Conservation (phyloP, 495 filamentous ascomycete species). For the Xylaria sp. region DNA sequence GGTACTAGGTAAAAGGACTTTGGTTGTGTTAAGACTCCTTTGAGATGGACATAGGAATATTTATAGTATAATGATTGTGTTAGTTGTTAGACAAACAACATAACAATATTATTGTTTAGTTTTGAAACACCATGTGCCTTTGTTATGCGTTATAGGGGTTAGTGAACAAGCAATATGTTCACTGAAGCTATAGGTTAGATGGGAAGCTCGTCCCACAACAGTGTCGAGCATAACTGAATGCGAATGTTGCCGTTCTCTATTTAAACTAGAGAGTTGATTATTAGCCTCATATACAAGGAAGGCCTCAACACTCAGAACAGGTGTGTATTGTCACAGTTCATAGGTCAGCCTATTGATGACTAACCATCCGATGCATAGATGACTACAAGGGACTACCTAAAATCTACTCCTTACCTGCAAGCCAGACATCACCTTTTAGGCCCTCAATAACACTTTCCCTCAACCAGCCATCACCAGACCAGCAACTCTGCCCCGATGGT, state of each 20-base stretch:
- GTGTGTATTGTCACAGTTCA: not conserved
- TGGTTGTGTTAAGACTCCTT: not conserved
- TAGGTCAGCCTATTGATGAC: not conserved
- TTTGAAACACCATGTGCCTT: not conserved
- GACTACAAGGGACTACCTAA: not conserved
- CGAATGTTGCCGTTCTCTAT: not conserved
- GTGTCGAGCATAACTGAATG: not conserved
- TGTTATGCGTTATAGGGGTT: not conserved
- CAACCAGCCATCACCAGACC: conserved; percentile 55
- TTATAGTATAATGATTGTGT: not conserved
- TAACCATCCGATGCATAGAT: not conserved
- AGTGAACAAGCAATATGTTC: not conserved
- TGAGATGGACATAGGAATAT: not conserved
- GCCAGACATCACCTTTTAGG: conserved; percentile 63
- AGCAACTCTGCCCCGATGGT: conserved; percentile 24
- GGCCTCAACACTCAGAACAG: not conserved
- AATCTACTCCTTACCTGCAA: conserved; percentile 47
- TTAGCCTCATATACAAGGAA: not conserved
- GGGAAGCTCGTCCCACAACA: not conserved
- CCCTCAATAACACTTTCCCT: conserved; percentile 60
- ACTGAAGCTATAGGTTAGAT: not conserved
- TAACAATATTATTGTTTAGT: not conserved
- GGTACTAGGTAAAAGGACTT: not conserved
- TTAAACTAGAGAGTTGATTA: not conserved
- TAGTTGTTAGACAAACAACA: not conserved